Evolutionary conservation across 768 basidiomycete genomes (phyloP).

Genomic region (Macrolepiota fuliginosa): DNA sequence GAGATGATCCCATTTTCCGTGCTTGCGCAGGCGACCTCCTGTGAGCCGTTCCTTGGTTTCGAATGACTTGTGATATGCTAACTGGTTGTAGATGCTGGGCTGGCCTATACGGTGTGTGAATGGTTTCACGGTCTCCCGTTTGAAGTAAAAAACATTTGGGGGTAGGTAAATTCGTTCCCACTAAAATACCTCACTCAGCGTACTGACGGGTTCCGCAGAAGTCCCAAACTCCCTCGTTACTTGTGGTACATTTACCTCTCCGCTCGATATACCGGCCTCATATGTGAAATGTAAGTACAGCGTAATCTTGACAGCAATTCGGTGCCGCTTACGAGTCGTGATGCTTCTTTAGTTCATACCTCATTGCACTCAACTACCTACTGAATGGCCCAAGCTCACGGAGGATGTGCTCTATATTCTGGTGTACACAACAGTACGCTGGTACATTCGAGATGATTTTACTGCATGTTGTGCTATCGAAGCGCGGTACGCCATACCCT

Average conservation of each 20-base stretch:
- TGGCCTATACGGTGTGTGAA: slow-evolving; percentile 9
- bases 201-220: not conserved
- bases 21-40: not conserved
- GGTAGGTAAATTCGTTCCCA: not conserved
- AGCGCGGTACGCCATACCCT: not conserved
- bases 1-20: not conserved
- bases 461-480: not conserved
- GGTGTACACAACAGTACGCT: not conserved
- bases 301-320: not conserved
- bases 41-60: not conserved
- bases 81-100: slow-evolving; percentile 6
- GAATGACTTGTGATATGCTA: not conserved
- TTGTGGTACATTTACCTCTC: slow-evolving; percentile 5
- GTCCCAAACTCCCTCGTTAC: not conserved
- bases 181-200: not conserved
- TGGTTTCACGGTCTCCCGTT: slow-evolving; percentile 9
- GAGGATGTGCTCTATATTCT: not conserved
- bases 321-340: not conserved
- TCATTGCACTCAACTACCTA: slow-evolving; percentile 1
- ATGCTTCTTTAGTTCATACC: not conserved
- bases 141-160: slow-evolving; percentile 10
- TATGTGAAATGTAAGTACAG: slow-evolving; percentile 3
- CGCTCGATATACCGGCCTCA: slow-evolving; percentile 5
- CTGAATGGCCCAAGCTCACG: not conserved
- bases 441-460: not conserved